A percentile compares a stretch with the other conserved stretches of the same genome.
These are phyloP conservation scores for Dissoconium aciculare DNA, from an alignment of 2,329 filamentous ascomycete species.

Conservation along the genomic window DNA sequence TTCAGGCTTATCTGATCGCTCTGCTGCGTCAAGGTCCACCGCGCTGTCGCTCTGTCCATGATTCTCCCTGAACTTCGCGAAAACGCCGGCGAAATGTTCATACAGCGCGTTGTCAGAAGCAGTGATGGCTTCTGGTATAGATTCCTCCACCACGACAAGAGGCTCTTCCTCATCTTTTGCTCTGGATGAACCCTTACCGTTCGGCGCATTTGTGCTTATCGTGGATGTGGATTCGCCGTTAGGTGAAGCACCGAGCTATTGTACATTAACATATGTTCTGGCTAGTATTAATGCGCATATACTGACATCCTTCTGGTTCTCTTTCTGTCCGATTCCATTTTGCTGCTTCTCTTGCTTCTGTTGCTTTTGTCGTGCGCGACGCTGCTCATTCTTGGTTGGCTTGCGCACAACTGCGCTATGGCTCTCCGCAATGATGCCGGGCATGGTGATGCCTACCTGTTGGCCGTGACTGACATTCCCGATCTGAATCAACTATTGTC, in stretches of 20 bases:
- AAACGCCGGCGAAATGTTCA: constrained; percentile 62
- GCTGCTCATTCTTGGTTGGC: constrained; percentile 86
- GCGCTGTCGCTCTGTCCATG: constrained; percentile 36
- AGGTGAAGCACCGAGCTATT: too few species aligned
- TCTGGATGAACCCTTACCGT: too few species aligned
- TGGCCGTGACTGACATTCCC: too few species aligned
- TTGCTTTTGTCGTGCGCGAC: constrained; percentile 87
- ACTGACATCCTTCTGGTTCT: too few species aligned
- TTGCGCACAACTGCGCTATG: constrained; percentile 35
- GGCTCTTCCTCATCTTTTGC: too few species aligned
- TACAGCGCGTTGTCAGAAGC: constrained; percentile 3
- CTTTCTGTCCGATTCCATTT: neutral
- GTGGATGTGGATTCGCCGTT: too few species aligned
- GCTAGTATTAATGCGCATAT: too few species aligned
- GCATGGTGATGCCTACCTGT: constrained; percentile 20
- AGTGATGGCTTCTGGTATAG: constrained; percentile 4
- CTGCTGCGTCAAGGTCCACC: constrained; percentile 34
- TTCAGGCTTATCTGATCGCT: constrained; percentile 56
- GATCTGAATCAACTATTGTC: too few species aligned
- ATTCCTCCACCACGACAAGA: neutral
- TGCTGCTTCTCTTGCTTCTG: constrained; percentile 48
- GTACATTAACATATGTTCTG: too few species aligned
- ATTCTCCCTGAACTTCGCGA: constrained; percentile 59
- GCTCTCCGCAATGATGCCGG: constrained; percentile 21
- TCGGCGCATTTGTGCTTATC: too few species aligned